Conservation (phyloP, 2,329 filamentous ascomycete species). For the Penicillium griseofulvum region DNA sequence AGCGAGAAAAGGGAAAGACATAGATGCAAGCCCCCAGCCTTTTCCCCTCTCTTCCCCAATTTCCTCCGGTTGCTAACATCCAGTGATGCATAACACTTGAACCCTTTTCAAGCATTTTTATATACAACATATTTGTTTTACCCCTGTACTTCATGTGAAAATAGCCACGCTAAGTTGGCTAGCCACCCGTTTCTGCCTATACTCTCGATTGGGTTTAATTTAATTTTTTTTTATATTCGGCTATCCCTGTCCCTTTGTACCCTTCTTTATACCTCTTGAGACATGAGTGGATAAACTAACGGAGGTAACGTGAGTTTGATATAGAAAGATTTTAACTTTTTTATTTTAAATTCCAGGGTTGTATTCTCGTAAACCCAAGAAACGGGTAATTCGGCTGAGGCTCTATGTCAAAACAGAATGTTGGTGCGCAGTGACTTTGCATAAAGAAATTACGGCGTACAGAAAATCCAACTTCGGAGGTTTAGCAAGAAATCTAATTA, state of each 20-base stretch:
- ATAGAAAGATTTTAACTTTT: not conserved
- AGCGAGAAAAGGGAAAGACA: not conserved
- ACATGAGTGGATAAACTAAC: not conserved
- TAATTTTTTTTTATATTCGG: not conserved
- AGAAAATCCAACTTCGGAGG: slow-evolving; percentile 1
- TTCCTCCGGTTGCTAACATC: slow-evolving; percentile 8
- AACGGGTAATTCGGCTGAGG: slow-evolving; percentile 16
- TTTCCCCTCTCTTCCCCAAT: not conserved
- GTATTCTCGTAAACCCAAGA: not conserved
- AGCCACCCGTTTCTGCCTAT: not conserved
- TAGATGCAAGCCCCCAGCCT: slow-evolving; percentile 1
- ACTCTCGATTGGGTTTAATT: not conserved
- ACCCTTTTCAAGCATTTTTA: slow-evolving; percentile 1
- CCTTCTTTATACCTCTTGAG: not conserved
- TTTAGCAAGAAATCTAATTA: not conserved
- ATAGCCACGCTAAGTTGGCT: not conserved
- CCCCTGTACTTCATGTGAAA: slow-evolving; percentile 6
- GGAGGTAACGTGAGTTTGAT: not conserved
- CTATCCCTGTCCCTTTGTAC: not conserved
- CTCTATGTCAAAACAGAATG: not conserved
- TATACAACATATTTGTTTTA: not conserved
- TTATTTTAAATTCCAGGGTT: not conserved
- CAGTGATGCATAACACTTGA: slow-evolving; percentile 5
- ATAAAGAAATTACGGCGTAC: slow-evolving; percentile 6
- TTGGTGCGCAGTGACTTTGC: slow-evolving; percentile 16